Percentiles rank a stretch among this genome's conserved stretches.
These are phyloP conservation scores for Filobasidium floriforme DNA, from an alignment of 768 basidiomycete genomes.

Conservation along the genomic window DNA sequence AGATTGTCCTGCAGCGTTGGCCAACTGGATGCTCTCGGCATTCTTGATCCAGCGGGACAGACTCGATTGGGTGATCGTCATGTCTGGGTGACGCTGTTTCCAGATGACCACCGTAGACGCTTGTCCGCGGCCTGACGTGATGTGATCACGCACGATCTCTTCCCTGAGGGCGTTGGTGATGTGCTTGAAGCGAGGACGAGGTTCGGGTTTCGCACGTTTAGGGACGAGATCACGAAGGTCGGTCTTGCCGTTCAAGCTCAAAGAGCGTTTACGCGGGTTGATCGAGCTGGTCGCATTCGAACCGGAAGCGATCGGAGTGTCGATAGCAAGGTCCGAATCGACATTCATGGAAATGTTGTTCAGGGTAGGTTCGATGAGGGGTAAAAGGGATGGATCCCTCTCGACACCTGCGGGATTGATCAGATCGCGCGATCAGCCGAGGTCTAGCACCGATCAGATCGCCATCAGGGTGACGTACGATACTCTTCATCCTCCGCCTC, in stretches of 20 bases:
- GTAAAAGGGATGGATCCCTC: background rate
- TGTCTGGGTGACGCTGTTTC: background rate
- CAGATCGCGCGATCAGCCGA: background rate
- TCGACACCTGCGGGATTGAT: background rate
- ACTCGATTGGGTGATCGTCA: background rate
- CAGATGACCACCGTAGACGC: background rate
- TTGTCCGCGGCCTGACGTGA: background rate
- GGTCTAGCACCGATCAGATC: background rate
- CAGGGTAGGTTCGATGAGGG: too few species aligned
- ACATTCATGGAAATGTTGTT: too few species aligned
- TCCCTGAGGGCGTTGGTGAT: constrained; percentile 5
- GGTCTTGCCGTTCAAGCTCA: background rate
- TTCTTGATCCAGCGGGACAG: constrained; percentile 5
- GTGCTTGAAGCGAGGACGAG: constrained; percentile 2
- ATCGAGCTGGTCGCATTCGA: background rate
- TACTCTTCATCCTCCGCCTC: constrained; percentile 7
- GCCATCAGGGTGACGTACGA: background rate
- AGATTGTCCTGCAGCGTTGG: background rate
- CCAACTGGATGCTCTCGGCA: constrained; percentile 2
- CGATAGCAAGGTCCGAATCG: too few species aligned
- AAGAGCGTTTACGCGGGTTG: background rate
- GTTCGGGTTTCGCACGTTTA: background rate
- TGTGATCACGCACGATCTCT: constrained; percentile 8
- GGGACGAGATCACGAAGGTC: background rate
- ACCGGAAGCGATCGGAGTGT: too few species aligned